Evolutionary conservation across 371 early-diverging fungal species (phyloP).

Genomic region (Mortierella sp.): DNA sequence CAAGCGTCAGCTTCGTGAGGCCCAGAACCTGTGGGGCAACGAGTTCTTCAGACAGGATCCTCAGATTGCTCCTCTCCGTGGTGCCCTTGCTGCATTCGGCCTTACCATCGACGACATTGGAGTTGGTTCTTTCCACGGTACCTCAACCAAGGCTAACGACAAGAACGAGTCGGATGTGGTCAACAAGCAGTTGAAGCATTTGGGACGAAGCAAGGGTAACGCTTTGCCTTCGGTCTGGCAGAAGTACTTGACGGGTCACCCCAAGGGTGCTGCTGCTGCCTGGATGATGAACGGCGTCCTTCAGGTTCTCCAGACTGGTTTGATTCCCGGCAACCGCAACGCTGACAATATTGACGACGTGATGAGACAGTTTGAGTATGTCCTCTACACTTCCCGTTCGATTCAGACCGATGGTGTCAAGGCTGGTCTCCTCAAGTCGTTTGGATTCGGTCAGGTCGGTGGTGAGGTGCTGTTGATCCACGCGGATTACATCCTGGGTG

Average conservation of each 20-base stretch:
- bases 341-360: slow-evolving; percentile 92
- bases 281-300: slow-evolving; percentile 98
- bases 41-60: slow-evolving; percentile 89
- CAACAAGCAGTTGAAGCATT: slow-evolving; percentile 87
- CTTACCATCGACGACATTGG: slow-evolving; percentile 94
- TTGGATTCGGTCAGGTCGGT: slow-evolving; percentile 98
- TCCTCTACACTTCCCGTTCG: slow-evolving; percentile 88
- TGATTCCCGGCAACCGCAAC: slow-evolving; percentile 96
- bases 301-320: slow-evolving; percentile 88
- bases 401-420: slow-evolving; percentile 94
- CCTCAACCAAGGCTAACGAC: slow-evolving; percentile 96
- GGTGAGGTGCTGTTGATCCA: slow-evolving; percentile 93
- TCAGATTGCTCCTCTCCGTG: slow-evolving; percentile 91
- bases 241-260: slow-evolving; percentile 96
- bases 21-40: slow-evolving; percentile 84
- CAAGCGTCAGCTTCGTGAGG: slow-evolving; percentile 86
- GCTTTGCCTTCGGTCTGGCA: slow-evolving; percentile 88
- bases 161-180: slow-evolving; percentile 94
- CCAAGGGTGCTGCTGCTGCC: slow-evolving; percentile 97
- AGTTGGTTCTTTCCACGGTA: slow-evolving; percentile 98
- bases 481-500: slow-evolving; percentile 90
- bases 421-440: slow-evolving; percentile 94
- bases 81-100: slow-evolving; percentile 91
- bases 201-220: slow-evolving; percentile 92
- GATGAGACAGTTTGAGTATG: slow-evolving; percentile 82